phyloP scores from a whole-genome alignment of 1,139 yeast genomes.

The Saccharomycopsis hybrid region DNA sequence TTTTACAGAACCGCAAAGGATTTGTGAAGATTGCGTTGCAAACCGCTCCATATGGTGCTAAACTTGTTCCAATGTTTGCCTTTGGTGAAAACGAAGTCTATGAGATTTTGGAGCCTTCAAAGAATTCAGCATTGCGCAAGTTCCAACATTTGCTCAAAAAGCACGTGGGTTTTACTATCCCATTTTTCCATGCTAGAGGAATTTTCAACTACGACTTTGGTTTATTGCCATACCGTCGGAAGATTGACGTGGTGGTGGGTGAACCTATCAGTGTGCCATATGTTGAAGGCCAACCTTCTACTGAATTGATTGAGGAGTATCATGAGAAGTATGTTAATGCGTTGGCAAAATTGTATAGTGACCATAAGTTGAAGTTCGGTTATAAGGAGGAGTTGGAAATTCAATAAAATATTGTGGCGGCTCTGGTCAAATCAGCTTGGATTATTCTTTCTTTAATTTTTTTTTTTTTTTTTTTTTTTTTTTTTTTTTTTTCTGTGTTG shows the following conservation, averaged over 20 bases:
- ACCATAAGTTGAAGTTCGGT: constrained; percentile 57
- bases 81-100: constrained; percentile 89
- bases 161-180: constrained; percentile 77
- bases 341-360: constrained; percentile 58
- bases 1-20: constrained; percentile 75
- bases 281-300: constrained; percentile 35
- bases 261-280: constrained; percentile 68
- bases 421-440: too few species aligned
- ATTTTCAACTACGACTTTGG: constrained; percentile 92
- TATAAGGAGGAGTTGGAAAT: constrained; percentile 29
- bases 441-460: not conserved
- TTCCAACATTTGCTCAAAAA: constrained; percentile 70
- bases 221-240: constrained; percentile 74
- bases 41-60: constrained; percentile 36
- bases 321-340: constrained; percentile 70
- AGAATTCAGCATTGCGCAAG: constrained; percentile 44
- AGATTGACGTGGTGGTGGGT: constrained; percentile 77
- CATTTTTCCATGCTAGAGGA: constrained; percentile 89
- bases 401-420: too few species aligned
- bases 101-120: constrained; percentile 52
- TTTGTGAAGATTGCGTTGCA: constrained; percentile 83
- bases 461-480: too few species aligned
- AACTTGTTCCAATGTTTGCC: constrained; percentile 81
- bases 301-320: constrained; percentile 55
- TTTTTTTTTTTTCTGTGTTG: not conserved